Conservation (phyloP, 177 flowering plant genomes). For the Vitis hybrid region DNA sequence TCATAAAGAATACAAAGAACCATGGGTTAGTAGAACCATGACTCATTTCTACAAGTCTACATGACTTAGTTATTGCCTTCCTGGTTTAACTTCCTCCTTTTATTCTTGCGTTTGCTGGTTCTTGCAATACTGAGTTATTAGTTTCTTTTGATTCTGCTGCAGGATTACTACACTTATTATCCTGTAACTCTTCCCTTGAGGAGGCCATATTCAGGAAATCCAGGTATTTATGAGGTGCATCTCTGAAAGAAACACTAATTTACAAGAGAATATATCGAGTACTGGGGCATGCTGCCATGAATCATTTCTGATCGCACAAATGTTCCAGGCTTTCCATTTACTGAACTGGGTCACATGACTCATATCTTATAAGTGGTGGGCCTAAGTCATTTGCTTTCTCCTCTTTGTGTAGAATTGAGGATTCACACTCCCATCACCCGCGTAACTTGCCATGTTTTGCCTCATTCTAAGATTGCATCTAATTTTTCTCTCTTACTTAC, state of each 20-base stretch:
- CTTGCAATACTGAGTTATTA: background rate
- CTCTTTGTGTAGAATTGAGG: background rate
- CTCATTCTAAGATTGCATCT: background rate
- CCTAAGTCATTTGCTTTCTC: background rate
- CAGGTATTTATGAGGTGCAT: conserved; percentile 34
- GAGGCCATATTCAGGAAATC: conserved; percentile 67
- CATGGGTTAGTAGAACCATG: conserved; percentile 50
- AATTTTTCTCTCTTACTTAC: conserved; percentile 2
- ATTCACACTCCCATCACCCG: background rate
- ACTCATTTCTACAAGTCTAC: background rate
- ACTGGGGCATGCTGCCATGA: too few species aligned
- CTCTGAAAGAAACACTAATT: background rate
- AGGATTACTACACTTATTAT: conserved; percentile 65
- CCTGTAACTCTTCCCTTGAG: conserved; percentile 66
- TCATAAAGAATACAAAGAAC: conserved; percentile 55
- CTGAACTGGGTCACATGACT: background rate
- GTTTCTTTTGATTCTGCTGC: conserved; percentile 16
- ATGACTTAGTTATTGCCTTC: background rate
- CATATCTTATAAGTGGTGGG: background rate
- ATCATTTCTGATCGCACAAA: too few species aligned
- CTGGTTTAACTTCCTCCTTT: background rate
- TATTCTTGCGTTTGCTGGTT: background rate
- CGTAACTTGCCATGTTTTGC: too few species aligned
- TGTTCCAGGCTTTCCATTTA: too few species aligned
- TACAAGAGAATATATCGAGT: background rate